Evolutionary conservation across 2,329 filamentous ascomycete species (phyloP).

Genomic region (Cladophialophora chaetospira): DNA sequence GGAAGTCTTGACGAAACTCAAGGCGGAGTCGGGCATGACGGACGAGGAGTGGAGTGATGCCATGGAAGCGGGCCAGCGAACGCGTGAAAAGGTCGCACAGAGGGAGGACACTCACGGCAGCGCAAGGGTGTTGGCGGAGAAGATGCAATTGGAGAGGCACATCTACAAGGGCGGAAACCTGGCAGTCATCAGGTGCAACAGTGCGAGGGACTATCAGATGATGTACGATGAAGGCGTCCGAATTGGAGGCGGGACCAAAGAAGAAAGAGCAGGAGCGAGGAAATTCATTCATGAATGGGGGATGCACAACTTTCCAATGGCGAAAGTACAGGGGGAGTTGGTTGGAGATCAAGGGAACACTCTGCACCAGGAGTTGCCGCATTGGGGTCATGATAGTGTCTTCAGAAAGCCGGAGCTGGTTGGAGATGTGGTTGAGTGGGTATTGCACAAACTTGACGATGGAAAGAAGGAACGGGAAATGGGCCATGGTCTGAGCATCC

Average conservation of each 20-base stretch:
- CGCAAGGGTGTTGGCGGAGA: constrained; percentile 33
- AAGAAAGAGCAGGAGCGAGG: constrained; percentile 30
- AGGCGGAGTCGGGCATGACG: constrained; percentile 36
- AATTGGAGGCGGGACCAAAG: constrained; percentile 39
- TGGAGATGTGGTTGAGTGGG: constrained; percentile 4
- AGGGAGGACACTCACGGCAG: constrained; percentile 16
- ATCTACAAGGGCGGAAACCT: constrained; percentile 38
- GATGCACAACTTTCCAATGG: constrained; percentile 10
- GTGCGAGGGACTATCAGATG: constrained; percentile 37
- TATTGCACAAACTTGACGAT: background rate
- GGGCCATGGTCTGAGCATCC: too few relatives aligned
- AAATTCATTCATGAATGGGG: constrained; percentile 14
- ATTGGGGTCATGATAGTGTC: constrained; percentile 6
- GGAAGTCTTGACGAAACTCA: constrained; percentile 38
- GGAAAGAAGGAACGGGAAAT: background rate
- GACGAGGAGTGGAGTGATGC: constrained; percentile 38
- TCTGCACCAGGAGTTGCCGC: constrained; percentile 1
- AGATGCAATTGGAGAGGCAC: constrained; percentile 37
- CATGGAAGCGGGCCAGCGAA: constrained; percentile 8
- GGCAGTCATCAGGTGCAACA: constrained; percentile 42
- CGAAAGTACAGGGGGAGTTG: constrained; percentile 9
- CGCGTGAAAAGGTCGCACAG: background rate
- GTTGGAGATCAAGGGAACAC: constrained; percentile 2
- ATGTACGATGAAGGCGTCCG: constrained; percentile 40
- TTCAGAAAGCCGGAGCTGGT: constrained; percentile 4